Evolutionary conservation across 2,329 filamentous ascomycete species (phyloP), one percentile per base, ranked within the genome.

Genomic region (Pseudogymnoascus sp.): DNA sequence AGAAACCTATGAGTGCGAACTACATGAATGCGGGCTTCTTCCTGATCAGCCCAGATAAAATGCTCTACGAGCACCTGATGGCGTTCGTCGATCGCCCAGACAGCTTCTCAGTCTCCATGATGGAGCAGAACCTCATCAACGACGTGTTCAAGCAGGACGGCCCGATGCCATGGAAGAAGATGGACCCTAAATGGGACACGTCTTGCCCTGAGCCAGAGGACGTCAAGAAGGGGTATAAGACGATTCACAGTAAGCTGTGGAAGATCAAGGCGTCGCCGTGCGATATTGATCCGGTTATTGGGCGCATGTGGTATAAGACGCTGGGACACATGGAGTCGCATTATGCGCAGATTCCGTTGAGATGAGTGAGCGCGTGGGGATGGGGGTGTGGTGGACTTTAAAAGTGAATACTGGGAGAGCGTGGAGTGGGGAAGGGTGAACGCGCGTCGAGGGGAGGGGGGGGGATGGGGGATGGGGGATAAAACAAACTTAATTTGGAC

Each of bases 241-340:
- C 73, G 57, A 74, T 77, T 62, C 75, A 77, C 66, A 75, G 75
- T 3, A 77, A 78, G 71, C 77, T 73, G 65, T 78, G 76, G 77
- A 73, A 75, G 67, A 69, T 54, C 3, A 54, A 11, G 6, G 48
- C 48, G 48, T 54, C 48, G 25, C 48, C 48, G 48, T 54, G 48
- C 4, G 48, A 54, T 31, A 54, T 54, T 6, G 48, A 54, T 10
- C 48, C 14, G 6, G 48, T 54, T 8, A 54, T 54, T 16, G 48
- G 48, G 3, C 23, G 48, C 14, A 54, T 54, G 48, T 54, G 48
- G 48, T 54, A 54, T 16, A 54, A 54, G 48, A 54, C 48, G 0
- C 48, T 54, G 3, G 48, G 48, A 16, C 48, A 54, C 48, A 54
- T 54, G 48, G 48, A 54, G 48, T 54, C 48, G 14, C 23, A 31